A percentile compares a stretch with the other conserved stretches of the same genome.
phyloP scores from a whole-genome alignment of 805 yeast genomes.

The Candida pini region DNA sequence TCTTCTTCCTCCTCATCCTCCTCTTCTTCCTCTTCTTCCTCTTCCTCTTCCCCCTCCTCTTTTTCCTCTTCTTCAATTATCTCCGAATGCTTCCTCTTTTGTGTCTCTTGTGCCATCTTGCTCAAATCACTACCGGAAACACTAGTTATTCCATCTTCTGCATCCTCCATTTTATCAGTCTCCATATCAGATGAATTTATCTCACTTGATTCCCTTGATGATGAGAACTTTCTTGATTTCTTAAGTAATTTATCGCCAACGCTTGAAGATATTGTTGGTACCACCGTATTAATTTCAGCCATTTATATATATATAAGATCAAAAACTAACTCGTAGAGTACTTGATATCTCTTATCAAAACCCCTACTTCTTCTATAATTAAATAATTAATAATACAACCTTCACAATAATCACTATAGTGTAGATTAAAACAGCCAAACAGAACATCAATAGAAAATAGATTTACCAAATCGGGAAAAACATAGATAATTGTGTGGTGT shows the following conservation, averaged over 20 bases:
- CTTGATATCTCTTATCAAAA: too few relatives aligned
- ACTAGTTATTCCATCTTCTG: constrained; percentile 35
- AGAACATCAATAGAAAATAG: too few relatives aligned
- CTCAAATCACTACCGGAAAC: constrained; percentile 34
- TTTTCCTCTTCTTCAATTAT: constrained; percentile 2
- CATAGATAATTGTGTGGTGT: too few relatives aligned
- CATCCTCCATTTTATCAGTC: constrained; percentile 73
- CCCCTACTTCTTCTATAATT: too few relatives aligned
- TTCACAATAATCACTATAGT: too few relatives aligned
- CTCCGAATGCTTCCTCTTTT: constrained; percentile 34
- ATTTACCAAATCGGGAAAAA: too few relatives aligned
- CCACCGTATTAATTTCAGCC: too few relatives aligned
- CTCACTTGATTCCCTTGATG: constrained; percentile 16
- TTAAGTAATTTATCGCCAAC: constrained; percentile 10
- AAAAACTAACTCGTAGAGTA: too few relatives aligned
- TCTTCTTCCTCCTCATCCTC: constrained; percentile 5
- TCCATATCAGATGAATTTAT: constrained; percentile 74
- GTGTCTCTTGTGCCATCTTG: constrained; percentile 32
- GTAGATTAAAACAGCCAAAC: too few relatives aligned
- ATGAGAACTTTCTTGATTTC: too few relatives aligned
- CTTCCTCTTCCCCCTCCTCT: constrained; percentile 14
- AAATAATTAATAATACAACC: too few relatives aligned
- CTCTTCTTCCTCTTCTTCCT: constrained; percentile 13
- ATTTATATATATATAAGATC: too few relatives aligned
- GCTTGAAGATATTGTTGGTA: neutral